phyloP scores from a whole-genome alignment of 2,329 filamentous ascomycete genomes.

The Claviceps fusiformis region DNA sequence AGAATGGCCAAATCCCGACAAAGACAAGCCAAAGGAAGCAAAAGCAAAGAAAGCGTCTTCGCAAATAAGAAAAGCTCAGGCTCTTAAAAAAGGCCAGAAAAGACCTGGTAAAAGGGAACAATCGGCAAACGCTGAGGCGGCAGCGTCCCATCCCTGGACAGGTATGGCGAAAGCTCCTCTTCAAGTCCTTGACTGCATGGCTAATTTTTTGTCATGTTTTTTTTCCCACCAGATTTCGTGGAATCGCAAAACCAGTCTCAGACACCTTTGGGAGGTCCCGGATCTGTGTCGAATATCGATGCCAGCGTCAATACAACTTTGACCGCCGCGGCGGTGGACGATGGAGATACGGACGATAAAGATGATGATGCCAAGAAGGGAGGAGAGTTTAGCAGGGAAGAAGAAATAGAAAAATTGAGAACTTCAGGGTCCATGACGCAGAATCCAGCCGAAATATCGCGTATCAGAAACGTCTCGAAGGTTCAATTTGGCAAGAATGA shows the following conservation, averaged over 20 bases:
- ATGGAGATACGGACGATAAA: slow-evolving; percentile 42
- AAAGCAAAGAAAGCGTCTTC: slow-evolving; percentile 61
- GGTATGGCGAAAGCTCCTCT: slow-evolving; percentile 13
- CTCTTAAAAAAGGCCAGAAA: slow-evolving; percentile 46
- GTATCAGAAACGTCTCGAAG: slow-evolving; percentile 86
- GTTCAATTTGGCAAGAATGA: slow-evolving; percentile 89
- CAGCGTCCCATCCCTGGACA: slow-evolving; percentile 40
- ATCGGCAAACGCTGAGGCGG: slow-evolving; percentile 37
- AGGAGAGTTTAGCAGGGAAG: slow-evolving; percentile 59
- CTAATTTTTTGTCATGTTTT: neutral
- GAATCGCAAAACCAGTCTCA: slow-evolving; percentile 33
- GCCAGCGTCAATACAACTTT: slow-evolving; percentile 29
- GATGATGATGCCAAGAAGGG: slow-evolving; percentile 30
- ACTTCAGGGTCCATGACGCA: slow-evolving; percentile 97
- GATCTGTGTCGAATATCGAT: slow-evolving; percentile 31
- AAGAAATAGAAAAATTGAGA: slow-evolving; percentile 91
- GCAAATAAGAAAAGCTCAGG: slow-evolving; percentile 41
- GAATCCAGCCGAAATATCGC: slow-evolving; percentile 90
- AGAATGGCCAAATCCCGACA: slow-evolving; percentile 90
- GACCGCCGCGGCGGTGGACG: slow-evolving; percentile 33
- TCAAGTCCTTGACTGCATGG: neutral
- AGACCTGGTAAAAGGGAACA: slow-evolving; percentile 41
- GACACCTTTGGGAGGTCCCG: slow-evolving; percentile 26
- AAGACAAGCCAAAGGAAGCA: slow-evolving; percentile 59
- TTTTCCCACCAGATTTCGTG: slow-evolving; percentile 25